A percentile compares a stretch with the other conserved stretches of the same genome.
phyloP scores from a whole-genome alignment of 2,329 filamentous ascomycete species.

The Penicillium sp. region DNA sequence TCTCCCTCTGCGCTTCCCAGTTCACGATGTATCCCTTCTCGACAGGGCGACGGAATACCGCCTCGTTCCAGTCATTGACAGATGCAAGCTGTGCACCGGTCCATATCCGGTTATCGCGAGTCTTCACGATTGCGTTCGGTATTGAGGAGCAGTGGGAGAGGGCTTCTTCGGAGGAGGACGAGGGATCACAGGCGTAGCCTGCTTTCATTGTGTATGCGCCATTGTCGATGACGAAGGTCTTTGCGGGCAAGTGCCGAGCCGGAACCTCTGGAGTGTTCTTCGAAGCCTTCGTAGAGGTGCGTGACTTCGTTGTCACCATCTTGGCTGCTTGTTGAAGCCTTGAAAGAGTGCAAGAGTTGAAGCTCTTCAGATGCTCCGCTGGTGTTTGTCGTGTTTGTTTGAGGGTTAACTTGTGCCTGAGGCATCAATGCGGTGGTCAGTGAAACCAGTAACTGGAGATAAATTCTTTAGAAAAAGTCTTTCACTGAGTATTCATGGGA shows the following conservation, averaged over 20 bases:
- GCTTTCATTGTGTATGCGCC: slow-evolving; percentile 91
- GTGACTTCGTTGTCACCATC: slow-evolving; percentile 39
- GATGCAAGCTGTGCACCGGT: slow-evolving; percentile 73
- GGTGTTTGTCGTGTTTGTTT: slow-evolving; percentile 22
- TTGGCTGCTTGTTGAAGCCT: not conserved
- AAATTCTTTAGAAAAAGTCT: too few species aligned
- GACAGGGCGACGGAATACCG: slow-evolving; percentile 81
- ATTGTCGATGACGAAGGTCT: slow-evolving; percentile 89
- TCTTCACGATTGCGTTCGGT: slow-evolving; percentile 86
- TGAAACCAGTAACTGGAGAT: too few species aligned
- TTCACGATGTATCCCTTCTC: slow-evolving; percentile 95
- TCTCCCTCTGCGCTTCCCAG: slow-evolving; percentile 93
- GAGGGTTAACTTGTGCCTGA: slow-evolving; percentile 3
- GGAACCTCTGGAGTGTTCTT: slow-evolving; percentile 45
- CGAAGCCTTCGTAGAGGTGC: slow-evolving; percentile 53
- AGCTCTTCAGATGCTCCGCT: slow-evolving; percentile 7
- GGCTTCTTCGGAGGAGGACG: slow-evolving; percentile 36
- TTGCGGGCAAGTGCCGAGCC: slow-evolving; percentile 52
- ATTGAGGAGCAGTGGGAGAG: slow-evolving; percentile 63
- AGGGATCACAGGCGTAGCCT: slow-evolving; percentile 63
- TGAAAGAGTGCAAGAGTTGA: slow-evolving; percentile 1
- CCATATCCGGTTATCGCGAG: slow-evolving; percentile 76
- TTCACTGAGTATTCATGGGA: too few species aligned
- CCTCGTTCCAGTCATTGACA: slow-evolving; percentile 87
- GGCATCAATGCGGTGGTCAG: not conserved